Evolutionary conservation across 164 flowering plant genomes (phyloP), one percentile per base, ranked within the genome.

Genomic region (Amborella trichopoda): DNA sequence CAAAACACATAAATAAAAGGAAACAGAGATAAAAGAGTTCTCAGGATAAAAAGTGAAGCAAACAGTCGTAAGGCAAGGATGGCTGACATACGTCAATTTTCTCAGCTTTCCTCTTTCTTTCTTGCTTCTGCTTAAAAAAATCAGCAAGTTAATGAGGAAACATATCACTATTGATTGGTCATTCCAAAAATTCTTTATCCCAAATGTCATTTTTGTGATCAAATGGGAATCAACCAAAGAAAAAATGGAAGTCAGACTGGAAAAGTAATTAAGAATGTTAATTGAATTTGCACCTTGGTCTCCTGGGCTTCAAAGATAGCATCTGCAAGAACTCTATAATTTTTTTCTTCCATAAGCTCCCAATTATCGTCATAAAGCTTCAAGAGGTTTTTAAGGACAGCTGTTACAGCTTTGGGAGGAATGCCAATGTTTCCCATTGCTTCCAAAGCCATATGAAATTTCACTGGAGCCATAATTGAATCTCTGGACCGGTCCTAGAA

Each of bases 321-420:
- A 66, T 91, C 96, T 10, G 74, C 82, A 6, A 91, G 80, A 25
- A 49, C 76, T 53, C 83, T 65, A 48, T 78, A 91, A 50, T 75
- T 80, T 42, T 81, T 85, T 23, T 61, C 80, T 57, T 81, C 94
- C 26, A 91, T 87, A 5, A 72, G 76, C 23, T 66, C 80, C 95
- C 88, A 80, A 3, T 82, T 74, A 27, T 63, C 54, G 28, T 64
- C 77, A 64, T 58, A 77, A 26, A 74, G 17, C 44, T 61, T 47
- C 45, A 72, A 26, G 18, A 85, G 73, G 1, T 59, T 52, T 56
- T 56, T 70, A 23, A 85, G 58, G 26, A 68, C 72, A 10, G 69
- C 71, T 53, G 44, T 65, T 27, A 66, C 77, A 30, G 46, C 54
- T 48, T 59, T 46, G 21, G 65, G 50, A 14, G 66, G 6, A 44